A percentile compares a stretch with the other conserved stretches of the same genome.
Evolutionary conservation across 1,139 yeast genomes (phyloP).

Genomic region (Yamadazyma diospyri): DNA sequence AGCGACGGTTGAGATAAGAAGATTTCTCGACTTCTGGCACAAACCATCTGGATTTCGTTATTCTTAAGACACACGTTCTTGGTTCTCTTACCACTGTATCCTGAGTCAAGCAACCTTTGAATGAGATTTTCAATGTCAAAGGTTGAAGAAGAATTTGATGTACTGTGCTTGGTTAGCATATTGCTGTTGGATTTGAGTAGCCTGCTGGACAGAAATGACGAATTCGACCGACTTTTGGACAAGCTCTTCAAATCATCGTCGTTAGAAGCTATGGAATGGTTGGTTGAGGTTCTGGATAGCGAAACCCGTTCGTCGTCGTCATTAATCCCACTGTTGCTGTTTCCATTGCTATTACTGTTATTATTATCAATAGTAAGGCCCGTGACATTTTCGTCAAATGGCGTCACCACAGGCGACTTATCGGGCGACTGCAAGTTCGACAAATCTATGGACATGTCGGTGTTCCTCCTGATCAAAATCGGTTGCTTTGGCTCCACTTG

Average conservation of each 20-base stretch:
- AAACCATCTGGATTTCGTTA: constrained; percentile 79
- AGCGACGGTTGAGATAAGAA: constrained; percentile 86
- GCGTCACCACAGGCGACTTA: constrained; percentile 7
- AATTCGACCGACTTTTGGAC: constrained; percentile 15
- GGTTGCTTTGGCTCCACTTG: constrained; percentile 68
- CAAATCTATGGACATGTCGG: constrained; percentile 23
- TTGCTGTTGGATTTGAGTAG: constrained; percentile 14
- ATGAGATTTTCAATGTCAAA: constrained; percentile 85
- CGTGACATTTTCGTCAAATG: constrained; percentile 8
- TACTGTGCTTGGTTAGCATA: constrained; percentile 10
- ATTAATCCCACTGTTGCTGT: constrained; percentile 1
- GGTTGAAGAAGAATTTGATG: constrained; percentile 24
- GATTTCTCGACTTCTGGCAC: constrained; percentile 84
- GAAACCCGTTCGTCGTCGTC: neutral
- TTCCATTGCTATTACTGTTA: neutral
- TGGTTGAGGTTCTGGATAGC: constrained; percentile 33
- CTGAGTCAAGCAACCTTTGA: constrained; percentile 88
- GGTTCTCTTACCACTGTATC: constrained; percentile 90
- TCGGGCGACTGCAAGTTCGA: constrained; percentile 6
- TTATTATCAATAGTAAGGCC: constrained; percentile 11
- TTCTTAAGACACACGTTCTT: constrained; percentile 85
- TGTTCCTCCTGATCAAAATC: constrained; percentile 46
- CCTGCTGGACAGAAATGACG: constrained; percentile 15
- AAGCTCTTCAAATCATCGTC: constrained; percentile 9
- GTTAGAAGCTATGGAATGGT: constrained; percentile 24